Evolutionary conservation across 2,329 filamentous ascomycete genomes (phyloP).

Genomic region (Verruconis gallopava): DNA sequence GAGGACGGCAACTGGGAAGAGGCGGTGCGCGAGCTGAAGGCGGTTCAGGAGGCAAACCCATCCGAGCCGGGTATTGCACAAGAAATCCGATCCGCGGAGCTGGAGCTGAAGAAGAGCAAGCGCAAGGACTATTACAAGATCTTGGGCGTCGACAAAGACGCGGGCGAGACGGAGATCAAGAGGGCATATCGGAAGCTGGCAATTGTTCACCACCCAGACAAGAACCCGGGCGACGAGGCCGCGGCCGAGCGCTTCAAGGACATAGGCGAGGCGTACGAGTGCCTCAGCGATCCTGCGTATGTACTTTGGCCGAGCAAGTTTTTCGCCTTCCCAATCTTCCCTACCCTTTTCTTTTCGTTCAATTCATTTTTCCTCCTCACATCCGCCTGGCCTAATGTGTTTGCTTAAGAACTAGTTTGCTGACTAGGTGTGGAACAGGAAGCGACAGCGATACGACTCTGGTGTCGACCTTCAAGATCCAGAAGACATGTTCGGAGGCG

Average conservation of each 20-base stretch:
- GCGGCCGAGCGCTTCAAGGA: conserved; percentile 96
- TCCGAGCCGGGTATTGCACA: conserved; percentile 66
- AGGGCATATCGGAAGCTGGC: conserved; percentile 93
- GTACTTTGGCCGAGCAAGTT: conserved; percentile 23
- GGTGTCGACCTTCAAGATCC: conserved; percentile 86
- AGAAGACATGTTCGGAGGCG: conserved; percentile 62
- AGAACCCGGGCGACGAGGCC: conserved; percentile 76
- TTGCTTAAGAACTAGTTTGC: too few species aligned
- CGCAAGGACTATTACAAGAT: conserved; percentile 99
- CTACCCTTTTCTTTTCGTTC: background rate
- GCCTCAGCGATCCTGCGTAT: conserved; percentile 82
- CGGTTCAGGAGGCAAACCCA: conserved; percentile 69
- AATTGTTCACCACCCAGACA: conserved; percentile 90
- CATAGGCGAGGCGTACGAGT: conserved; percentile 93
- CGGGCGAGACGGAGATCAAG: conserved; percentile 76
- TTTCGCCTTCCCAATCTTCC: background rate
- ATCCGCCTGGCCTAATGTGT: too few species aligned
- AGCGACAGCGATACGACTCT: conserved; percentile 80
- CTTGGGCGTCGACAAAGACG: conserved; percentile 74
- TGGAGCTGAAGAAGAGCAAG: conserved; percentile 95
- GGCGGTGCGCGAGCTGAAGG: conserved; percentile 78
- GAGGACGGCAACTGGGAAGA: conserved; percentile 85
- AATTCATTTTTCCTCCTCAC: background rate
- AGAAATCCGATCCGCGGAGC: conserved; percentile 79
- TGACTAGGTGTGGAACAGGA: conserved; percentile 39